Base-by-base conservation (phyloP, 768 basidiomycete species). In the Leucocoprinus birnbaumii region DNA sequence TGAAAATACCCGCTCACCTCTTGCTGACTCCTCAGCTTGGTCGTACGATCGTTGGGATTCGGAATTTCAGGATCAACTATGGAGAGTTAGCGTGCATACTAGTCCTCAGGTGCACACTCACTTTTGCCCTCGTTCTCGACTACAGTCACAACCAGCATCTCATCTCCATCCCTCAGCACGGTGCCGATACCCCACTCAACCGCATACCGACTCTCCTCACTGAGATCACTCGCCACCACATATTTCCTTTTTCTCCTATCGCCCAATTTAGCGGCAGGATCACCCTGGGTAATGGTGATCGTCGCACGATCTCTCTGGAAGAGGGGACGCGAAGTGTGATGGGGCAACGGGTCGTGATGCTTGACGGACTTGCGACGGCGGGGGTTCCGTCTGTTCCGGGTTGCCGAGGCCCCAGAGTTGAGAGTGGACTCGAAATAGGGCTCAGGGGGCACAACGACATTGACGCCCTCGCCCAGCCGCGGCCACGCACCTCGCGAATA, bases 141-240 rank as follows among this genome's bases (percentile, higher is more conserved):
- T 1, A 98, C 89, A 2, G 87, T 93, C 0, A 97, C 89, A 56
- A 98, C 79, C 57, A 95, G 78, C 86, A 94, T 74, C 70, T 95
- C 91, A 63, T 99, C 97, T 2, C 96, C 96, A 69, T 98, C 94
- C 58, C 94, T 75, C 57, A 97, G 73, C 2, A 98, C 96, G 0
- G 96, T 98, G 2, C 95, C 96, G 52, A 98, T 95, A 9, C 91
- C 93, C 97, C 96, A 99, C 68, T 98, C 95, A 5, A 98, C 84
- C 0, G 97, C 97, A 68, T 95, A 99, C 31, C 88, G 78, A 69
- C 86, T 88, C 72, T 99, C 96, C 61, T 97, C 92, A 57, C 90
- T 93, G 62, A 98, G 67, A 79, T 99, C 97, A 65, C 94, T 97
- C 4, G 94, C 90, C 19, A 98, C 87, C 10, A 97, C 77, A 69